Evolutionary conservation across 2,329 filamentous ascomycete species (phyloP).

Genomic region (Venturia oleaginea): DNA sequence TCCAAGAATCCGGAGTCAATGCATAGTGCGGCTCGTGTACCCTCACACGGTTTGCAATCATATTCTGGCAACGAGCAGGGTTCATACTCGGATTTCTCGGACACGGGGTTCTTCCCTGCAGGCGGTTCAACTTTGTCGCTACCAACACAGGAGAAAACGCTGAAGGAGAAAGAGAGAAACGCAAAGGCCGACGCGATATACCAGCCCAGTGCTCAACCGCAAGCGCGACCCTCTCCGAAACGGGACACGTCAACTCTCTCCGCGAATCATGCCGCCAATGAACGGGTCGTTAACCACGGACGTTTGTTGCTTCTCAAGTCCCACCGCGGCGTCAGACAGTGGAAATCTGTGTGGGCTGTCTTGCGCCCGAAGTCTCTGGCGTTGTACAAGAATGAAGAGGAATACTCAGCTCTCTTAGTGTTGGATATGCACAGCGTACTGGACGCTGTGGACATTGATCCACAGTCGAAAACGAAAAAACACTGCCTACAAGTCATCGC

Average conservation of each 20-base stretch:
- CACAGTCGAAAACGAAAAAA: slow-evolving; percentile 72
- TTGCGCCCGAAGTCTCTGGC: slow-evolving; percentile 76
- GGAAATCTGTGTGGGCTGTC: slow-evolving; percentile 93
- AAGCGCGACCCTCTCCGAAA: slow-evolving; percentile 23
- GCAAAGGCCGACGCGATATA: slow-evolving; percentile 24
- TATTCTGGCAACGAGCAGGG: slow-evolving; percentile 59
- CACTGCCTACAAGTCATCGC: slow-evolving; percentile 89
- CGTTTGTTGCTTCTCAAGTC: slow-evolving; percentile 78
- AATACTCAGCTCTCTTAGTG: slow-evolving; percentile 81
- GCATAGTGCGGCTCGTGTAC: slow-evolving; percentile 28
- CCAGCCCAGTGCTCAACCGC: slow-evolving; percentile 32
- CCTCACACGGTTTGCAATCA: slow-evolving; percentile 45
- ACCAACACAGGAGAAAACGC: neutral
- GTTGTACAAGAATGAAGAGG: slow-evolving; percentile 84
- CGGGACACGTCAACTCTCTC: slow-evolving; percentile 57
- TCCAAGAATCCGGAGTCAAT: slow-evolving; percentile 1
- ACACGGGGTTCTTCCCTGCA: slow-evolving; percentile 41
- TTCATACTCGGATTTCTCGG: slow-evolving; percentile 82
- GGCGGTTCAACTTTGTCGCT: slow-evolving; percentile 38
- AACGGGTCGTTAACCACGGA: slow-evolving; percentile 89
- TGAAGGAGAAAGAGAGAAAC: slow-evolving; percentile 5
- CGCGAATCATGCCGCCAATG: slow-evolving; percentile 46
- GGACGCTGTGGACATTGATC: slow-evolving; percentile 86
- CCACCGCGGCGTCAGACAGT: slow-evolving; percentile 76
- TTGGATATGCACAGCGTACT: slow-evolving; percentile 71